A percentile compares a stretch with the other conserved stretches of the same genome.
Conservation (phyloP, 306 rosid species). For the Herpetospermum pedunculosum region DNA sequence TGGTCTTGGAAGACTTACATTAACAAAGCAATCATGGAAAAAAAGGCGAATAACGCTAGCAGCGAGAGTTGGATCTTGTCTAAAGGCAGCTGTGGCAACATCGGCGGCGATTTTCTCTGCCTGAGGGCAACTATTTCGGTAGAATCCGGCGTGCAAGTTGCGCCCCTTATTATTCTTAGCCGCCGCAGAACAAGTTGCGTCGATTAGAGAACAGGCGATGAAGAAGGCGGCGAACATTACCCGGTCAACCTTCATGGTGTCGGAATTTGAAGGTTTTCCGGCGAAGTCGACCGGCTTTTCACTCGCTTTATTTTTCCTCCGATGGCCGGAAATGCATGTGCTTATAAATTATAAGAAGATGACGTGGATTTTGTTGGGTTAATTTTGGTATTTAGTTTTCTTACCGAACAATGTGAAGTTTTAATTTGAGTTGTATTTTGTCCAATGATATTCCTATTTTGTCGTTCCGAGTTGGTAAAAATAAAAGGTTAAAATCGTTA, state of each 20-base stretch:
- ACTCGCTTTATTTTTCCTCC: not conserved
- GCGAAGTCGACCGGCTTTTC: not conserved
- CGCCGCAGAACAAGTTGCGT: not conserved
- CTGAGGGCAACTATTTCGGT: constrained; percentile 25
- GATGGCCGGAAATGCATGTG: not conserved
- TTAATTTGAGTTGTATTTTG: not conserved
- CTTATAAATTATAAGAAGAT: not conserved
- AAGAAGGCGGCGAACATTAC: not conserved
- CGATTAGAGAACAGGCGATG: not conserved
- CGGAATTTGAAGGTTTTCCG: not conserved
- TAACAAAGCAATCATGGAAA: constrained; percentile 73
- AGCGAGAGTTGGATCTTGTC: constrained; percentile 12
- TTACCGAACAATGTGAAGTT: not conserved
- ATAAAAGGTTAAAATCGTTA: not conserved
- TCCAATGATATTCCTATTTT: not conserved
- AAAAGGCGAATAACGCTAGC: constrained; percentile 42
- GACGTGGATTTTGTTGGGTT: not conserved
- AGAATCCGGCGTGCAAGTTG: constrained; percentile 24
- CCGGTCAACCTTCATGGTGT: not conserved
- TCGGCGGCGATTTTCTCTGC: constrained; percentile 32
- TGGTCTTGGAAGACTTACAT: constrained; percentile 16
- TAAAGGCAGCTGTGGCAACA: not conserved
- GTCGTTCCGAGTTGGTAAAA: not conserved
- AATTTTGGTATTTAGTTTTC: not conserved
- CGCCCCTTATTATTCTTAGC: not conserved